Base-by-base conservation (phyloP, 208 protist species). In the Wallacemonas sp. region DNA sequence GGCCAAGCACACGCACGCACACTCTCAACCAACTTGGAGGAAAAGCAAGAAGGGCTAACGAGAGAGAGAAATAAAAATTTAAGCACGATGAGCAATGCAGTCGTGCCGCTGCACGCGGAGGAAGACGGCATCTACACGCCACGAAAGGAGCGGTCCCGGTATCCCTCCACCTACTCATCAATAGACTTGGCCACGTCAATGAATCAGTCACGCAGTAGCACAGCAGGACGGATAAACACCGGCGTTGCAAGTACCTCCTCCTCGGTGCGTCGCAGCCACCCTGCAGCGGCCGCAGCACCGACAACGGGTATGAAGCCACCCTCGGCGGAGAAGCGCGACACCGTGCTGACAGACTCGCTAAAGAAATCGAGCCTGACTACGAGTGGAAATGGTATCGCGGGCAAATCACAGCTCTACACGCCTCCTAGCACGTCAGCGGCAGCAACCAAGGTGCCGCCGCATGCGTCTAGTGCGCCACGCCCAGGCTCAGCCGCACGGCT, bases 401-500 rank as follows among this genome's bases (percentile, higher is more conserved):
- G 51, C 36, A 41, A 41, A 14, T 21, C 6, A 14, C 17, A 58
- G 51, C n/a, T 31, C 28, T 58, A 26, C 51, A 58, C 51, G 9
- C 51, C 30, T 6, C 51, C 51, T 11, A 12, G 12, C 2, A 27
- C 26, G 11, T 21, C 51, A 2, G 26, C n/a, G n/a, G 26, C 51
- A 31, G 51, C 51, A 58, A 58, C 51, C 51, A 58, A 58, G 51
- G 51, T 58, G 51, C 51, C 51, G 3, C 51, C 51, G 51, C 51
- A 58, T 30, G 46, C 46, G 8, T 54, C 46, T 4, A 54, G 46
- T n/a, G 46, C 46, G 5, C 46, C 46, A n/a, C 9, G 46, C 5
- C 3, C 46, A n/a, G n/a, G n/a, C n/a, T n/a, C n/a, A n/a, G n/a
- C n/a, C n/a, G n/a, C n/a, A n/a, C n/a, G n/a, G n/a, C n/a, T n/a